Base-by-base conservation (phyloP, 2,329 filamentous ascomycete species). In the Paramyrothecium sp. region DNA sequence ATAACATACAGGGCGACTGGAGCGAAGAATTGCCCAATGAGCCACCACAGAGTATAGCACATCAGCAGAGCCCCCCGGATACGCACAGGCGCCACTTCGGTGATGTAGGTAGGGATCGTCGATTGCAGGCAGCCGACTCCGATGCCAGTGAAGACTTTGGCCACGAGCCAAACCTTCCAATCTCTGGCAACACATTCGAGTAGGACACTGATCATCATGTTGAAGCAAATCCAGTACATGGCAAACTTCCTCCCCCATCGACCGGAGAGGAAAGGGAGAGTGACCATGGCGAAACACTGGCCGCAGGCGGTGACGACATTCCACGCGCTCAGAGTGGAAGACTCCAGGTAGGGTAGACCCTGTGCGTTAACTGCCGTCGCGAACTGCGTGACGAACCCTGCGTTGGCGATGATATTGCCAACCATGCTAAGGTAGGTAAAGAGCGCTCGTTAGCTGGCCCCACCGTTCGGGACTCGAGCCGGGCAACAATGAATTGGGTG, bases 31-130 rank as follows among this genome's bases (percentile, higher is more conserved):
- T 71, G 69, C 1, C 76, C 77, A 2, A 77, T 52, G 4, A 73
- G 69, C 58, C 73, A 78, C 77, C 77, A 79, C 61, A 76, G 70
- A 53, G 65, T 73, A 60, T 77, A 76, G 16, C 68, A 65, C 56
- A 76, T 75, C 52, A 77, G 69, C n/a, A 67, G 51, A 10, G 73
- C 69, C 13, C 76, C 76, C 38, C 74, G 66, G 2, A 76, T 66
- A 17, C 73, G 71, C 49, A 51, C 49, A 3, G 49, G 49, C 20
- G 49, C 49, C 49, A 30, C 30, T 30, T 51, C 49, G 12, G 49
- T 11, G 23, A 51, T 51, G 49, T 51, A 51, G 22, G 49, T 51
- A 10, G 49, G 49, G n/a, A 51, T 30, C 2, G 49, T 51, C 5
- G 49, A 51, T 33, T 51, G 49, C 3, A 51, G n/a, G n/a, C 49